Evolutionary conservation across 192 early-diverging fungal genomes (phyloP), one percentile per base, ranked within the genome.

Genomic region (Linnemannia schmuckeri): DNA sequence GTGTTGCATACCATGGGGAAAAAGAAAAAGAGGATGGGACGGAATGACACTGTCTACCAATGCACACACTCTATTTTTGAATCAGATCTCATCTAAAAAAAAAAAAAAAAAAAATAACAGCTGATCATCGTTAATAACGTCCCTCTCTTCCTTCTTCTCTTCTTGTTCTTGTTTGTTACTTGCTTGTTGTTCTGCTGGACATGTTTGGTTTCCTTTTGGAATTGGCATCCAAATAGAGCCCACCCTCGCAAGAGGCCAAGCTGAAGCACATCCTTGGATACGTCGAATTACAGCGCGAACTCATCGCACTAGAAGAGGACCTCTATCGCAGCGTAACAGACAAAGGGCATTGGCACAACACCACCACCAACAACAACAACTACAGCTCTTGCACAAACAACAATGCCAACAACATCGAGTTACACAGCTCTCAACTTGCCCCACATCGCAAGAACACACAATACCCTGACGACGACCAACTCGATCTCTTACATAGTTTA

Each of bases 181-280:
- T 22, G 49, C 18, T 52, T 5, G 0, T 5, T 52, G 49, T 22
- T 22, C 49, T 52, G 49, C 5, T 66, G 61, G 27, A 27, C 55
- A 6, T 57, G 1, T 27, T 57, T 57, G 54, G 30, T 33, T 52
- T 18, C 49, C 18, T 22, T 52, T 52, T 52, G 49, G 49, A 52
- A 52, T 52, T 66, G 61, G 30, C 44, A 66, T 63, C 61, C 18
- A 27, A 55, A 24, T 81, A 86, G 84, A 86, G 70, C 72, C 84
- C 84, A 55, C 55, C 75, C 17, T 77, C 84, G 33, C 61, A 79
- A n/a, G 84, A 86, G 1, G 84, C 78, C 55, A 86, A 86, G 63
- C 75, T 86, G 46, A 86, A 81, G 75, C 84, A 86, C 35, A 86
- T 86, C 79, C 79, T 86, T 22, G 57, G 27, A 71, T 86, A 81